Evolutionary conservation across 805 yeast species (phyloP), one percentile per base, ranked within the genome.

Genomic region (Candida maris): DNA sequence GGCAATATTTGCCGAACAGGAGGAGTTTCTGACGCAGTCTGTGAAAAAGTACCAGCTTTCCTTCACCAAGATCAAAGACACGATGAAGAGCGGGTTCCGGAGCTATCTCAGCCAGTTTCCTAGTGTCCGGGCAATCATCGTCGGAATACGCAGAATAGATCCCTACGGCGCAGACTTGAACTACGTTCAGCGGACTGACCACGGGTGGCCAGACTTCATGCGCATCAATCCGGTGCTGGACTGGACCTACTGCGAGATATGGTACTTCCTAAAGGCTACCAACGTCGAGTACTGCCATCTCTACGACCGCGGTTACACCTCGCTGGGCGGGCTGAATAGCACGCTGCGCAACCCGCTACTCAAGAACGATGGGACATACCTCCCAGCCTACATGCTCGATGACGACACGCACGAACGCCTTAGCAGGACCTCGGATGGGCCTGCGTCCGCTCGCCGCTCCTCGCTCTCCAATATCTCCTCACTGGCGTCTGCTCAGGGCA

Each of bases 71-170:
- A 64, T 71, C 34, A 64, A 64, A 42, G 57, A 68, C 62, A 32
- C 61, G 16, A 55, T 89, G 75, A 79, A 81, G 45, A 65, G 64
- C 1, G 97, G 96, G 0, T 82, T 91, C 46, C 69, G 64, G 24
- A 64, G 67, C 23, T 91, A 82, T 51, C 64, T 93, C 13, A 49
- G 57, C 4, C 45, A 58, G 13, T 63, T 80, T 45, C 75, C 78
- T 1, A 48, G 67, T 4, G 67, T 85, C n/a, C 71, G 75, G 51
- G 82, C 91, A 3, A 79, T 93, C 0, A 70, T 91, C 19, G 91
- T 93, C 4, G 98, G 98, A 0, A 85, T 87, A 20, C 69, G 98
- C 37, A 71, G 83, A 38, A 77, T 86, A 3, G 98, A 93, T 56
- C 97, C 98, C 0, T 85, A 72, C 59, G 93, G 95, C 0, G 66